These are phyloP conservation scores for Pythium chondricola DNA, from an alignment of 352 stramenopile species.

Conservation along the genomic window DNA sequence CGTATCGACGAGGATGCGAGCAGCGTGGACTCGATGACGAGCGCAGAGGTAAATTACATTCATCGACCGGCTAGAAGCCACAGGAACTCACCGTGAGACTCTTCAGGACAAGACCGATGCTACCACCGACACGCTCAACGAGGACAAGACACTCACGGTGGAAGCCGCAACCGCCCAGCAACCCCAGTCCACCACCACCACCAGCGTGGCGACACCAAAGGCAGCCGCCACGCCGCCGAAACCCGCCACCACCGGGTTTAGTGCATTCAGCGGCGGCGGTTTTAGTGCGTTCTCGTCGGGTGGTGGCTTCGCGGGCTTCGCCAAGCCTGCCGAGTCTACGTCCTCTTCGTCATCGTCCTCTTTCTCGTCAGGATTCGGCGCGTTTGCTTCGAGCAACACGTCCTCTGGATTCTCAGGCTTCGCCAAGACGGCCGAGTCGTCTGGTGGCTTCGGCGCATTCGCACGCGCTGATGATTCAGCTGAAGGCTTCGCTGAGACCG, in stretches of 20 bases:
- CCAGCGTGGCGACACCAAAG: not conserved
- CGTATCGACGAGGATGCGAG: slow-evolving; percentile 20
- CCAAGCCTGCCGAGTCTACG: slow-evolving; percentile 8
- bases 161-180: slow-evolving; percentile 2
- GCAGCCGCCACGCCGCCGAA: slow-evolving; percentile 1
- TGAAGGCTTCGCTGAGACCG: slow-evolving; percentile 20
- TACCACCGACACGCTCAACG: slow-evolving; percentile 12
- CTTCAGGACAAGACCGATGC: slow-evolving; percentile 14
- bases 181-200: too few species aligned
- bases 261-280: slow-evolving; percentile 40
- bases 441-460: slow-evolving; percentile 13
- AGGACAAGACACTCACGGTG: slow-evolving; percentile 13
- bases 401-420: slow-evolving; percentile 10
- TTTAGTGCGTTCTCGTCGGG: slow-evolving; percentile 48
- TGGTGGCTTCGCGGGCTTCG: slow-evolving; percentile 55
- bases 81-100: not conserved
- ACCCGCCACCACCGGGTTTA: slow-evolving; percentile 35
- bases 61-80: not conserved
- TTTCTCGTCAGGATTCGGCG: slow-evolving; percentile 22
- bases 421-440: slow-evolving; percentile 13
- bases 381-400: slow-evolving; percentile 4
- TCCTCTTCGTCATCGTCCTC: slow-evolving; percentile 16
- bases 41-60: slow-evolving; percentile 12
- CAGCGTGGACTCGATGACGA: slow-evolving; percentile 18
- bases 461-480: slow-evolving; percentile 10